phyloP scores from a whole-genome alignment of 1,139 yeast genomes.

The Candida dubliniensis region DNA sequence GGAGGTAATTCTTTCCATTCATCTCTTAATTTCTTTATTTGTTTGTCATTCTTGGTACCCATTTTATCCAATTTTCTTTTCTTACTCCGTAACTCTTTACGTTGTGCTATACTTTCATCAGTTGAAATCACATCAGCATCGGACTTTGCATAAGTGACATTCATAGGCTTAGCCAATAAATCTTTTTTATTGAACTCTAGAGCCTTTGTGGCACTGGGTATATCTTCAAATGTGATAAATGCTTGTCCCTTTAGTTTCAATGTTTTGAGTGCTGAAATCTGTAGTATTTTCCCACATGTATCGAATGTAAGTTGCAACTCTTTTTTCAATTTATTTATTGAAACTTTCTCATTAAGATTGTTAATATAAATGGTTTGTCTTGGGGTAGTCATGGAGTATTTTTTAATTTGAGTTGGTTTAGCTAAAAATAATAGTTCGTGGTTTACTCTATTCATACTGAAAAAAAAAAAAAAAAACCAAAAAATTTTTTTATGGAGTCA shows the following conservation, averaged over 20 bases:
- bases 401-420: background rate
- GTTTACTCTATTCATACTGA: no score
- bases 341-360: slow-evolving; percentile 71
- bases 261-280: slow-evolving; percentile 61
- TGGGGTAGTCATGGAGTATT: slow-evolving; percentile 14
- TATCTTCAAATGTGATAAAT: slow-evolving; percentile 61
- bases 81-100: slow-evolving; percentile 5
- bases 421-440: background rate
- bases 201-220: slow-evolving; percentile 51
- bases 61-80: slow-evolving; percentile 21
- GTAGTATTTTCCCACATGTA: slow-evolving; percentile 50
- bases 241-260: slow-evolving; percentile 81
- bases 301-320: slow-evolving; percentile 43
- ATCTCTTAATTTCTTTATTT: slow-evolving; percentile 23
- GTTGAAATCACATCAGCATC: slow-evolving; percentile 44
- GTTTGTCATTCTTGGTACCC: slow-evolving; percentile 12
- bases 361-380: slow-evolving; percentile 56
- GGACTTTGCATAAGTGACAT: slow-evolving; percentile 39
- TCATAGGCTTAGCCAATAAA: slow-evolving; percentile 58
- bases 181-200: slow-evolving; percentile 41
- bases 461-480: no score
- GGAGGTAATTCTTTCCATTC: slow-evolving; percentile 55
- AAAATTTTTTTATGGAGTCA: no score
- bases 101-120: slow-evolving; percentile 12
- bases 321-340: slow-evolving; percentile 49